A percentile compares a stretch with the other conserved stretches of the same genome.
phyloP scores from a whole-genome alignment of 2,329 filamentous ascomycete genomes.

The Arthrobotrys megalospora region DNA sequence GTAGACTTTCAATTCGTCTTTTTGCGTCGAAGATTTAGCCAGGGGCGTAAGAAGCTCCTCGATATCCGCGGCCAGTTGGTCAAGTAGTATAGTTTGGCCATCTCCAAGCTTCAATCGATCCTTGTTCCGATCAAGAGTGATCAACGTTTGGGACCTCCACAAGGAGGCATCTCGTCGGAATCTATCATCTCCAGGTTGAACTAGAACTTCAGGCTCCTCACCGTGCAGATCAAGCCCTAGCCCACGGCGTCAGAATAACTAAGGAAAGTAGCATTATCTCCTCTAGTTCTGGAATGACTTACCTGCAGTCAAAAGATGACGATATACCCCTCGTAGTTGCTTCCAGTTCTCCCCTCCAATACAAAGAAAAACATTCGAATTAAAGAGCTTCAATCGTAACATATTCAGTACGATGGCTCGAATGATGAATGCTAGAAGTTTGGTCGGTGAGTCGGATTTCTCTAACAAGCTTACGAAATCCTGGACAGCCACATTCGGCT shows the following conservation, averaged over 20 bases:
- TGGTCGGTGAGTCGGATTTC: conserved; percentile 39
- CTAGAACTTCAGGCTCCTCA: conserved; percentile 43
- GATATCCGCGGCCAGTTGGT: conserved; percentile 30
- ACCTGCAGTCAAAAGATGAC: conserved; percentile 49
- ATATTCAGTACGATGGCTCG: conserved; percentile 51
- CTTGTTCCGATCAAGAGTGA: conserved; percentile 41
- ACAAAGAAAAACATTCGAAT: conserved; percentile 52
- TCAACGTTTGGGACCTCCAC: conserved; percentile 58
- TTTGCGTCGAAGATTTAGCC: conserved; percentile 20
- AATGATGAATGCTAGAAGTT: conserved; percentile 45
- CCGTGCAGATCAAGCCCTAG: conserved; percentile 27
- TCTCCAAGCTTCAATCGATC: conserved; percentile 39
- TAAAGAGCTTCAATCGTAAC: conserved; percentile 46
- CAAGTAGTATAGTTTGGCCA: conserved; percentile 21
- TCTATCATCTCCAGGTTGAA: conserved; percentile 41
- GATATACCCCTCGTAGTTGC: conserved; percentile 46
- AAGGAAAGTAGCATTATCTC: neutral
- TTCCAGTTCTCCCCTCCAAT: conserved; percentile 53
- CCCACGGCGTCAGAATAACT: conserved; percentile 19
- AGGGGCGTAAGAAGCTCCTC: conserved; percentile 45
- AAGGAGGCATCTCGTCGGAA: conserved; percentile 51
- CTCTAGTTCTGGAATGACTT: neutral
- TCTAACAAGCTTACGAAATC: conserved; percentile 36
- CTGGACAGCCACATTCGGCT: conserved; percentile 36
- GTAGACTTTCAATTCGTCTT: conserved; percentile 35